phyloP scores from a whole-genome alignment of 176 grass and related monocot species.

The Avena insularis region DNA sequence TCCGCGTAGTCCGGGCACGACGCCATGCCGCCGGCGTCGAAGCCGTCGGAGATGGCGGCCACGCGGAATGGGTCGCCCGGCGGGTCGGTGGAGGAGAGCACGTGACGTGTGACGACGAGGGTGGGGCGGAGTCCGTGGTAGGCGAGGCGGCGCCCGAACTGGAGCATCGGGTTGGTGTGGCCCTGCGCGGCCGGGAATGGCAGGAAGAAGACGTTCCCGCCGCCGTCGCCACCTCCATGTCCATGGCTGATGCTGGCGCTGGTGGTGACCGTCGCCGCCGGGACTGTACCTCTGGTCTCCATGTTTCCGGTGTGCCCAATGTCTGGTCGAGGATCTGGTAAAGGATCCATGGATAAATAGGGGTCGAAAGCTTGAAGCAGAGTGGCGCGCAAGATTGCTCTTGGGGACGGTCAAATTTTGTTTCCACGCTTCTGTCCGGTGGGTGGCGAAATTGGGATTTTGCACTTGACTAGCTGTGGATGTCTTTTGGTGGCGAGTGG shows the following conservation, averaged over 20 bases:
- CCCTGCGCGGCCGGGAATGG: neutral
- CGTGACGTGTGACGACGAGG: neutral
- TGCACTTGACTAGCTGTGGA: neutral
- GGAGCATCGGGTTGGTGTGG: slow-evolving; percentile 40
- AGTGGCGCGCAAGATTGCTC: neutral
- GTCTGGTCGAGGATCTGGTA: neutral
- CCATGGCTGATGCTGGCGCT: too few species aligned
- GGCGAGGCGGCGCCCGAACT: slow-evolving; percentile 13
- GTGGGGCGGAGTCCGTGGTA: slow-evolving; percentile 33
- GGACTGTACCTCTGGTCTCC: neutral
- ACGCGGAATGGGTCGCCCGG: neutral
- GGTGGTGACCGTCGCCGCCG: neutral
- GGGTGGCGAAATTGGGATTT: neutral
- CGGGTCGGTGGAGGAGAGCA: neutral
- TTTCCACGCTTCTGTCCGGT: neutral
- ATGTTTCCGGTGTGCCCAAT: neutral
- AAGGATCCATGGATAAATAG: neutral
- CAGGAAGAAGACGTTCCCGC: neutral
- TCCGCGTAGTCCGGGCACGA: neutral
- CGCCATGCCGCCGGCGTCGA: slow-evolving; percentile 19
- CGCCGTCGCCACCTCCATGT: neutral
- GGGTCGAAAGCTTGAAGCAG: neutral
- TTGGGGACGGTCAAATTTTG: neutral
- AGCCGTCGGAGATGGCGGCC: slow-evolving; percentile 40
- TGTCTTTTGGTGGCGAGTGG: neutral